A percentile compares a stretch with the other conserved stretches of the same genome.
Conservation (phyloP, 1,284 basidiomycete genomes). For the Boletus mariae region DNA sequence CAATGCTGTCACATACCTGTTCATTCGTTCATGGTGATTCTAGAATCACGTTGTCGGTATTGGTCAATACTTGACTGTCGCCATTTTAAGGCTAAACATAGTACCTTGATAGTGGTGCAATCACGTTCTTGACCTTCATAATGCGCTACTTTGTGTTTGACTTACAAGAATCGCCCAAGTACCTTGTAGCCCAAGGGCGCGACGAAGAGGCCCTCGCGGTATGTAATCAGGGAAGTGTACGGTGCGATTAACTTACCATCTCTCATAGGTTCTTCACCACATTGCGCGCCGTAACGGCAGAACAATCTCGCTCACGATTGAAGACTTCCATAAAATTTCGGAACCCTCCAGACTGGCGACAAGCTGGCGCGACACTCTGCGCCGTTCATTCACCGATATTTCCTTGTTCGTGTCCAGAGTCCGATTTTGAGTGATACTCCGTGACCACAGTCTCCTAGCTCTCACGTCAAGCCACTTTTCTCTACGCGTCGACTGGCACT, state of each 20-base stretch:
- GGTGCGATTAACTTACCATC: neutral
- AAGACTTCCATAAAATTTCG: slow-evolving; percentile 39
- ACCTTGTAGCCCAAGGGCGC: slow-evolving; percentile 50
- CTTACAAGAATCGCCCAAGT: slow-evolving; percentile 59
- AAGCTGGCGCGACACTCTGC: slow-evolving; percentile 34
- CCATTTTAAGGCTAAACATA: slow-evolving; percentile 2
- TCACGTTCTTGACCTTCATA: slow-evolving; percentile 47
- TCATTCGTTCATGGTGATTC: slow-evolving; percentile 1
- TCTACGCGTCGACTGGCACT: slow-evolving; percentile 44
- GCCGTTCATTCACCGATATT: slow-evolving; percentile 39
- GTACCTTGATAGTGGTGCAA: slow-evolving; percentile 34
- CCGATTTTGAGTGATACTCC: neutral
- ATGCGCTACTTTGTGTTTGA: slow-evolving; percentile 45
- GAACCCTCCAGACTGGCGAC: slow-evolving; percentile 15
- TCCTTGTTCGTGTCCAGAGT: slow-evolving; percentile 33
- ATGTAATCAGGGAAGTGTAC: neutral
- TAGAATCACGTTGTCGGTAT: slow-evolving; percentile 40
- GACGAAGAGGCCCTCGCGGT: slow-evolving; percentile 55
- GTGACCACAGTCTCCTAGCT: slow-evolving; percentile 26
- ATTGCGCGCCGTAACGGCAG: slow-evolving; percentile 54
- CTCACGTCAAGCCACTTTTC: slow-evolving; percentile 51
- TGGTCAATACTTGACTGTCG: neutral
- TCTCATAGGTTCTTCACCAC: slow-evolving; percentile 41
- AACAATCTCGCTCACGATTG: slow-evolving; percentile 42
- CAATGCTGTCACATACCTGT: neutral